Base-by-base conservation (phyloP, 495 filamentous ascomycete species). In the Viridothelium virens region DNA sequence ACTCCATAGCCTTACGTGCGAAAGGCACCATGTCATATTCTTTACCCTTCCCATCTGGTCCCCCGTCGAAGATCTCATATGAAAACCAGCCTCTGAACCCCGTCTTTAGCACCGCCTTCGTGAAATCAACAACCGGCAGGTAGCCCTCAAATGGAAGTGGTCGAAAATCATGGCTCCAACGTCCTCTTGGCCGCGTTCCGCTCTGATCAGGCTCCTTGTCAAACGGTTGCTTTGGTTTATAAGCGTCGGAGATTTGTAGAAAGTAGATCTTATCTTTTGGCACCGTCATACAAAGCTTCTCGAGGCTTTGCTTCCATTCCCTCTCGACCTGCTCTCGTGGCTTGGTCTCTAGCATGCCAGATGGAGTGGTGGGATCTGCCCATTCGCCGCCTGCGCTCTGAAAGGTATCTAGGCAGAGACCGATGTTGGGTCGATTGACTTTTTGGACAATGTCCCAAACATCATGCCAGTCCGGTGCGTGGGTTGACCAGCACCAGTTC, bases 401-500 rank as follows among this genome's bases (percentile, higher is more conserved):
- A 77, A 93, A 92, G 0, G 90, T 93, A 73, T 95, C 90, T 14
- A 95, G 81, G 71, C 89, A 92, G 2, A 92, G 75, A 0, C 91
- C 89, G 38, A 91, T 76, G 70, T 93, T 93, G 0, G 78, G 78
- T 2, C 85, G 73, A 70, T 89, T 77, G 2, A 86, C 85, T 11
- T 75, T 79, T 56, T 81, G 68, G 4, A 89, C 84, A 34, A 92
- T 87, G 1, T 84, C 77, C 85, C 86, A 91, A 12, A 86, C 85
- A 36, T 84, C 79, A 64, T 79, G 81, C 89, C 89, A 93, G 6
- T 74, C 80, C 4, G 85, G 85, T 0, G 89, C 89, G 38, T 85
- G 83, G 0, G 87, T 87, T 0, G 87, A 86, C 91, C 90, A 93
- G 76, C 88, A 91, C 89, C 90, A 91, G 68, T 92, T 91, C 74